phyloP scores from a whole-genome alignment of 2,329 filamentous ascomycete species.

The Fusarium poae region DNA sequence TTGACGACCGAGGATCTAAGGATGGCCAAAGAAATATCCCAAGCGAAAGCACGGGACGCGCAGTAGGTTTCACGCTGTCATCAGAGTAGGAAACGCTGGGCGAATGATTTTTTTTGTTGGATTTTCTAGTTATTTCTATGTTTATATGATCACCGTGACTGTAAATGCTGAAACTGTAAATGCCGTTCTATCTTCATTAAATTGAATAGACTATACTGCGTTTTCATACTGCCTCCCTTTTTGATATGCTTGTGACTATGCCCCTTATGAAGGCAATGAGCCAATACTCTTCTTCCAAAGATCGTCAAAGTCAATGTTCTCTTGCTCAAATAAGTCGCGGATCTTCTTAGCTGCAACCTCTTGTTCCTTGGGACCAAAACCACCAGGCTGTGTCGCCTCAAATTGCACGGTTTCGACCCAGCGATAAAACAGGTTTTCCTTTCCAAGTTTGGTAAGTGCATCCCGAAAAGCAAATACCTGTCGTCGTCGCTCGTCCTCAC shows the following conservation, averaged over 20 bases:
- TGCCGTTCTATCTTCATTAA: background rate
- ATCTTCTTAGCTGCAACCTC: constrained; percentile 79
- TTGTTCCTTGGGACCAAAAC: constrained; percentile 82
- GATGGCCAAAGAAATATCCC: constrained; percentile 49
- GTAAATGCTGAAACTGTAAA: background rate
- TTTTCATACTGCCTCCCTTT: background rate
- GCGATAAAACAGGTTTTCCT: constrained; percentile 89
- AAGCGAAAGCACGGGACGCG: constrained; percentile 49
- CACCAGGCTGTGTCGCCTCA: constrained; percentile 82
- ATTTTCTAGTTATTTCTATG: background rate
- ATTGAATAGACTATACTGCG: background rate
- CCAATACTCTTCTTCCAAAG: constrained; percentile 74
- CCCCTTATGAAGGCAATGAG: background rate
- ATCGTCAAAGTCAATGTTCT: constrained; percentile 84
- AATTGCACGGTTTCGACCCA: constrained; percentile 95
- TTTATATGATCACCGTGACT: too few species aligned
- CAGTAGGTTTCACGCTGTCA: constrained; percentile 45
- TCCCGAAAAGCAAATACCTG: constrained; percentile 87
- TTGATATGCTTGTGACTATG: background rate
- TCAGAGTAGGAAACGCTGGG: constrained; percentile 29
- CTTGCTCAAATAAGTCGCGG: constrained; percentile 77
- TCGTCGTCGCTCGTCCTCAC: constrained; percentile 73
- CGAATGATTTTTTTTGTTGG: constrained; percentile 3
- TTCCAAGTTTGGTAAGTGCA: constrained; percentile 78
- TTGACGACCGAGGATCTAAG: constrained; percentile 39